Conservation (phyloP, 176 grass and related monocot genomes). For the Coix lacrymajobi region DNA sequence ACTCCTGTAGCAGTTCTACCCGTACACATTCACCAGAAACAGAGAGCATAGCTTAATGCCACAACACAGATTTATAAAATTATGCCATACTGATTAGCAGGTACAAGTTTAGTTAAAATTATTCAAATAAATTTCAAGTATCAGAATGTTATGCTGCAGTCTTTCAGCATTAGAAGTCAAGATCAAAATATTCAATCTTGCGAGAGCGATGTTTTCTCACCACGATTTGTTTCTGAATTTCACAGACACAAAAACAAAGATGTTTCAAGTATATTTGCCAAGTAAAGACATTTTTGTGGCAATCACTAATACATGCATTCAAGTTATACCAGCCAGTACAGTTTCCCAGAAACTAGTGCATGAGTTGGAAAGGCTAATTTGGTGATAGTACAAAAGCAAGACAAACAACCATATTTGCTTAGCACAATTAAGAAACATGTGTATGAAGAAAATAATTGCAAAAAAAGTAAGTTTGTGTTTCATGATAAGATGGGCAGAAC, state of each 20-base stretch:
- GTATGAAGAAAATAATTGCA: not conserved
- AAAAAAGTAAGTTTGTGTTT: not conserved
- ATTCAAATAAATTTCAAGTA: not conserved
- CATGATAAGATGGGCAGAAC: not conserved
- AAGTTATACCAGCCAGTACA: not conserved
- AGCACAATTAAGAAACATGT: not conserved
- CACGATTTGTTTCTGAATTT: conserved; percentile 11
- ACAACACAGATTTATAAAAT: not conserved
- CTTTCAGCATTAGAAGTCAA: not conserved
- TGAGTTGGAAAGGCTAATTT: not conserved
- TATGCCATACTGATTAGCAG: not conserved
- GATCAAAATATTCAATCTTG: not conserved
- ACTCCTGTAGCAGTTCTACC: not conserved
- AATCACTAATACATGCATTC: not conserved
- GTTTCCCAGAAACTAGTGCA: not conserved
- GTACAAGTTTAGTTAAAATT: not conserved
- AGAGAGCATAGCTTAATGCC: not conserved
- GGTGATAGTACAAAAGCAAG: not conserved
- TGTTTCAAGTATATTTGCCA: not conserved
- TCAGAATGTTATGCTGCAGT: not conserved
- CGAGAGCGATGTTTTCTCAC: not conserved
- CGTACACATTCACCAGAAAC: not conserved
- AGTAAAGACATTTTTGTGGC: not conserved
- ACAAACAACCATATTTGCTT: not conserved
- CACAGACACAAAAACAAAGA: not conserved